Evolutionary conservation across 2,329 filamentous ascomycete genomes (phyloP), one percentile per base, ranked within the genome.

Genomic region (Neofusicoccum sp.): DNA sequence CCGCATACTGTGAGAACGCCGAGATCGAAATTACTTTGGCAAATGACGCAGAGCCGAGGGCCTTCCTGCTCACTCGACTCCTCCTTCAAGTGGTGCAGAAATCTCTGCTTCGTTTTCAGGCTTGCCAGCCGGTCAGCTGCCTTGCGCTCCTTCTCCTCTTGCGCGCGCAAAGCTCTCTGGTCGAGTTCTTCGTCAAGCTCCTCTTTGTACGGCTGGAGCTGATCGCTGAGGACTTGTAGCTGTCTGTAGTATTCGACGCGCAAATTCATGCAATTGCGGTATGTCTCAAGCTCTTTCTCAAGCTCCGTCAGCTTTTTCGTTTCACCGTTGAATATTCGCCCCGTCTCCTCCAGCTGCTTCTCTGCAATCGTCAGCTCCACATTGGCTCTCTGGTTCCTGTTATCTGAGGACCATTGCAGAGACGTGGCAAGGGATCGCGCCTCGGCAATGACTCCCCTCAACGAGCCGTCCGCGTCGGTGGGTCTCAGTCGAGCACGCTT

Each of bases 181-280:
- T 90, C 84, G 9, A 89, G 79, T 2, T 80, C 80, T 11, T 85
- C 80, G 28, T 88, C 83, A 28, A 85, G 78, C 56, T 82, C 81
- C 9, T 89, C 88, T 63, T 92, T 88, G 62, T 90, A 91, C 1
- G 90, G 88, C 4, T 86, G 84, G 0, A 98, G 92, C 16, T 87
- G 91, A 72, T 98, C 94, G 0, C 93, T 97, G n/a, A 98, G 87
- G 31, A 87, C 85, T 72, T 98, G 95, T 9, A 98, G 82, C 71
- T 97, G 93, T 4, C 89, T 87, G 73, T 98, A 98, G 73, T 93
- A 98, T 63, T 95, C 92, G 0, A 97, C 78, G 12, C 95, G 88
- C 41, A 87, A 83, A 70, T 98, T 98, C 87, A 96, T 93, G 0
- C 89, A 87, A 14, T 83, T 81, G 33, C 87, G 89, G 73, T 96